Conservation (phyloP, 768 basidiomycete species). For the Pleurotus salmoneostramineus region DNA sequence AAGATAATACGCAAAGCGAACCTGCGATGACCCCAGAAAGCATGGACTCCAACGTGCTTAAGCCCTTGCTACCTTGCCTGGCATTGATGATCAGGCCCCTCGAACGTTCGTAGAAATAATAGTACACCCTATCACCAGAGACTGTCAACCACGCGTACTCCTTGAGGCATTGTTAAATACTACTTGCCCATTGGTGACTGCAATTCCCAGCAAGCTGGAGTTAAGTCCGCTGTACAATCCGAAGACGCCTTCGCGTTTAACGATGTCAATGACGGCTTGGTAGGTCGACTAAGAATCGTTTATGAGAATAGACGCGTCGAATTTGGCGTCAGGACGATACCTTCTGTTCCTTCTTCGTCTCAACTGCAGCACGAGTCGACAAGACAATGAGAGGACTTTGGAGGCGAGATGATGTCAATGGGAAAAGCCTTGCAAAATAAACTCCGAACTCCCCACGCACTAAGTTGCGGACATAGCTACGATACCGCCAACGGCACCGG, state of each 20-base stretch:
- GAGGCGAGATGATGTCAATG: neutral
- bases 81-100: constrained; percentile 53
- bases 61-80: constrained; percentile 57
- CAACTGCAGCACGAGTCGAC: constrained; percentile 90
- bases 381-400: constrained; percentile 85
- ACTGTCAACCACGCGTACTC: neutral
- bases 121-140: constrained; percentile 65
- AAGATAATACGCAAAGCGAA: constrained; percentile 18
- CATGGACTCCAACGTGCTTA: constrained; percentile 87
- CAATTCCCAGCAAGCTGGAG: constrained; percentile 86
- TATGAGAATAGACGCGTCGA: neutral
- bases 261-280: constrained; percentile 66
- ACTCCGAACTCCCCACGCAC: constrained; percentile 35
- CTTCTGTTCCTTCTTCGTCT: constrained; percentile 75
- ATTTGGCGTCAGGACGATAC: constrained; percentile 27
- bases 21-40: constrained; percentile 86
- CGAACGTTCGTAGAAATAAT: constrained; percentile 85
- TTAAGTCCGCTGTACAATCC: constrained; percentile 87
- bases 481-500: constrained; percentile 90
- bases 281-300: constrained; percentile 48
- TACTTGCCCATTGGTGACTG: constrained; percentile 84
- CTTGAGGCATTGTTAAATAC: neutral
- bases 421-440: neutral
- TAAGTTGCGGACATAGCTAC: constrained; percentile 88
- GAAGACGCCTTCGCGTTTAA: constrained; percentile 78